A percentile compares a stretch with the other conserved stretches of the same genome.
Evolutionary conservation across 2,329 filamentous ascomycete species (phyloP).

Genomic region (Gaeumannomyces tritici): DNA sequence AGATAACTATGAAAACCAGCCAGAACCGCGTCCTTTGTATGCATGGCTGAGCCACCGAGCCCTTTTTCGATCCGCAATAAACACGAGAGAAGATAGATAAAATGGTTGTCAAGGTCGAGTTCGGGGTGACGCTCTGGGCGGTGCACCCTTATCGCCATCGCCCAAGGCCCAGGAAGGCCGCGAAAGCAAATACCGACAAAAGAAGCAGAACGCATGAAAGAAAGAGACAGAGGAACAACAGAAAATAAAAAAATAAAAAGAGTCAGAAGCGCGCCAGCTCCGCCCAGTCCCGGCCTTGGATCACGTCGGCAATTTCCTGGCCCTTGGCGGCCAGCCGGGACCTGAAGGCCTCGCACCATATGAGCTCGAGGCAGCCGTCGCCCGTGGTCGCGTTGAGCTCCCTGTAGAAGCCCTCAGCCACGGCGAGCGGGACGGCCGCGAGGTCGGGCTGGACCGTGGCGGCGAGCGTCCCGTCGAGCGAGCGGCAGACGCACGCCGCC

Average conservation of each 20-base stretch:
- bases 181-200: not conserved
- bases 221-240: constrained; percentile 6
- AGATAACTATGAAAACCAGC: not conserved
- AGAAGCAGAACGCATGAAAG: not conserved
- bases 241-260: not conserved
- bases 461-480: constrained; percentile 35
- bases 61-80: not conserved
- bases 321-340: constrained; percentile 27
- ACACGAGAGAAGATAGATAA: not conserved
- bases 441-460: constrained; percentile 36
- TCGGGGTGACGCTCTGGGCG: not conserved
- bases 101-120: not conserved
- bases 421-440: constrained; percentile 30
- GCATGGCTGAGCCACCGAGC: not conserved
- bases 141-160: not conserved
- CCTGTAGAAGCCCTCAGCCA: constrained; percentile 31
- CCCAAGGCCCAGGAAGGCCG: not conserved
- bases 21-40: not conserved
- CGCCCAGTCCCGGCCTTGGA: constrained; percentile 28
- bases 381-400: constrained; percentile 26
- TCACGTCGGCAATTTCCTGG: constrained; percentile 27
- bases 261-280: constrained; percentile 15
- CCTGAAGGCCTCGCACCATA: constrained; percentile 38
- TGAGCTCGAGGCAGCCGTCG: constrained; percentile 32
- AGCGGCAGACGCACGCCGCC: constrained; percentile 39